Percentiles rank a stretch among this genome's conserved stretches.
Evolutionary conservation across 805 yeast species (phyloP).

Genomic region (Candida koratica): DNA sequence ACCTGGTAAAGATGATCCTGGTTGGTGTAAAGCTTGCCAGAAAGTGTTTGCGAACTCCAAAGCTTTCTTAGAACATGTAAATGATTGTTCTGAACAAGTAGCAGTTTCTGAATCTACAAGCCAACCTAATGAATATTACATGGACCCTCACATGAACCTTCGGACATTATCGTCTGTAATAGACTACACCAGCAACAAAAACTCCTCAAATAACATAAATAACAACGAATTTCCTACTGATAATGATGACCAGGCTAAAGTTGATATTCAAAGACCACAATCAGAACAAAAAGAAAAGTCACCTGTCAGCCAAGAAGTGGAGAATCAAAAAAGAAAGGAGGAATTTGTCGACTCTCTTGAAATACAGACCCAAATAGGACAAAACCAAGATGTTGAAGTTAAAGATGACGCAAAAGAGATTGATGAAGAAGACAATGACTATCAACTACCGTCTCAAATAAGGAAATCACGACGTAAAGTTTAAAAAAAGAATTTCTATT

Average conservation of each 20-base stretch:
- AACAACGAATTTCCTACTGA: neutral
- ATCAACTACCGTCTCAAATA: conserved; percentile 4
- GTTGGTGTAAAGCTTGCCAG: conserved; percentile 67
- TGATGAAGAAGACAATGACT: neutral
- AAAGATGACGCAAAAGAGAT: neutral
- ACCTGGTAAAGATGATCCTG: conserved; percentile 46
- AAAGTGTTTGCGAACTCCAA: conserved; percentile 51
- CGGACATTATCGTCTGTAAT: conserved; percentile 16
- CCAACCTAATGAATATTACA: conserved; percentile 5
- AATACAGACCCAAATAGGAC: too few relatives aligned
- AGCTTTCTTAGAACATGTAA: conserved; percentile 60
- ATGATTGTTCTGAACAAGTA: conserved; percentile 49
- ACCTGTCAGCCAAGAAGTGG: too few relatives aligned
- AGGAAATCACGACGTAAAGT: conserved; percentile 6
- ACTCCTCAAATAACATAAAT: neutral
- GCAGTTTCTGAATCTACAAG: conserved; percentile 4
- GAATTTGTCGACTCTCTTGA: too few relatives aligned
- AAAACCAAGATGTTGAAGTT: neutral
- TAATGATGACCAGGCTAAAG: neutral
- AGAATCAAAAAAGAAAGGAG: too few relatives aligned
- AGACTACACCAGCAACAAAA: conserved; percentile 9
- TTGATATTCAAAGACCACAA: neutral
- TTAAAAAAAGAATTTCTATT: conserved; percentile 4
- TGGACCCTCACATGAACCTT: conserved; percentile 14
- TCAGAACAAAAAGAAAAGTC: too few relatives aligned